Conservation (phyloP, 176 grass and related monocot species). For the Triticum monococcum region DNA sequence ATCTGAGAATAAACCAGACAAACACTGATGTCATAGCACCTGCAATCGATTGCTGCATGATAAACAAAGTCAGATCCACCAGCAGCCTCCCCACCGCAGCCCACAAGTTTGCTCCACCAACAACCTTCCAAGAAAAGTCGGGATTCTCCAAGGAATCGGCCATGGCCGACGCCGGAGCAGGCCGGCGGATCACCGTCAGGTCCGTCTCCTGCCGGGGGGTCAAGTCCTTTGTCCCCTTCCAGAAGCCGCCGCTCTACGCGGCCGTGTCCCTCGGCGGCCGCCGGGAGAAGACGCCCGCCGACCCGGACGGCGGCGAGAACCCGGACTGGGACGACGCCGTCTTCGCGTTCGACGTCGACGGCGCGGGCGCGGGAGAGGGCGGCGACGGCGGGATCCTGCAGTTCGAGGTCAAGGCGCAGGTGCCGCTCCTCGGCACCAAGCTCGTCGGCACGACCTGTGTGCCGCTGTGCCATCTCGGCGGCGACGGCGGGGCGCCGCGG, state of each 20-base stretch:
- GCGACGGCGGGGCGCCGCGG: neutral
- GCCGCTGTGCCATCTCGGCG: slow-evolving; percentile 36
- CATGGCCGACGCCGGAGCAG: slow-evolving; percentile 23
- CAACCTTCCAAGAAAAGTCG: neutral
- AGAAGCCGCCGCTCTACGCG: slow-evolving; percentile 55
- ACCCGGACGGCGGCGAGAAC: slow-evolving; percentile 50
- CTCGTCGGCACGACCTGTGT: slow-evolving; percentile 53
- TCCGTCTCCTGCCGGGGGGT: slow-evolving; percentile 60
- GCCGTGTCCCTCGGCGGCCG: slow-evolving; percentile 51
- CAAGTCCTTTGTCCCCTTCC: slow-evolving; percentile 53
- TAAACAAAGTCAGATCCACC: neutral
- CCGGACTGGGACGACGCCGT: slow-evolving; percentile 55
- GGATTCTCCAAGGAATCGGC: neutral
- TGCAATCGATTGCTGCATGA: neutral
- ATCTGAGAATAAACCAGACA: neutral
- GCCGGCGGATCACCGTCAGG: slow-evolving; percentile 36
- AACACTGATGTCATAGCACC: neutral
- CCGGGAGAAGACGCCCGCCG: slow-evolving; percentile 45
- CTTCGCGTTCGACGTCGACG: slow-evolving; percentile 47
- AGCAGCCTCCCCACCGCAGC: neutral
- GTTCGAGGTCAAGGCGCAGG: slow-evolving; percentile 60
- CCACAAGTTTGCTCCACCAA: neutral
- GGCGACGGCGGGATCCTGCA: slow-evolving; percentile 15
- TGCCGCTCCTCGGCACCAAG: slow-evolving; percentile 48
- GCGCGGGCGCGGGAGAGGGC: too few relatives aligned